phyloP scores from a whole-genome alignment of 192 early-diverging fungal genomes.

The Podila minutissima region DNA sequence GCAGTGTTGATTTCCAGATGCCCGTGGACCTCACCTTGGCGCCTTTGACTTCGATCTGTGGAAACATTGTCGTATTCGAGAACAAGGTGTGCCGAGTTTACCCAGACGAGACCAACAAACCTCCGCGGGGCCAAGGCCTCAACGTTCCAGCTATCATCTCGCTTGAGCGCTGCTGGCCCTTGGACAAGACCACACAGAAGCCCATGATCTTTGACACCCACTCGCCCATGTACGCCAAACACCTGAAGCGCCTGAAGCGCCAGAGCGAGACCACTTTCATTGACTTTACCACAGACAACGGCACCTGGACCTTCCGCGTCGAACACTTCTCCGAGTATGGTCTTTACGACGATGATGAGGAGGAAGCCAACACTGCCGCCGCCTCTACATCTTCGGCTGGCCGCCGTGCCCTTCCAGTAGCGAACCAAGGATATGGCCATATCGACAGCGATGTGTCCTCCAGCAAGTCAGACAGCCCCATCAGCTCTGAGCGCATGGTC shows the following conservation, averaged over 20 bases:
- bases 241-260: slow-evolving; percentile 72
- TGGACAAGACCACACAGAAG: slow-evolving; percentile 79
- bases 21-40: slow-evolving; percentile 86
- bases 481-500: background rate
- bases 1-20: slow-evolving; percentile 79
- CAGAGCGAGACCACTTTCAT: slow-evolving; percentile 85
- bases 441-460: background rate
- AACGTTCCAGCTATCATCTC: slow-evolving; percentile 88
- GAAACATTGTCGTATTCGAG: slow-evolving; percentile 79
- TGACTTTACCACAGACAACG: slow-evolving; percentile 73
- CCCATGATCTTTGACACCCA: slow-evolving; percentile 68
- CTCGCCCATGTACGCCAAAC: slow-evolving; percentile 75
- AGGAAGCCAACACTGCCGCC: slow-evolving; percentile 49
- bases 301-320: slow-evolving; percentile 93
- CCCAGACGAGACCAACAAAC: slow-evolving; percentile 81
- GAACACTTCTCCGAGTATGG: slow-evolving; percentile 88
- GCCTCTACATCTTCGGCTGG: background rate
- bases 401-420: background rate
- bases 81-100: slow-evolving; percentile 81
- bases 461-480: background rate
- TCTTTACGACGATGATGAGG: slow-evolving; percentile 73
- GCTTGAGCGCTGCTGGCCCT: slow-evolving; percentile 84
- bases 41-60: slow-evolving; percentile 70
- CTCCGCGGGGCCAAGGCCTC: slow-evolving; percentile 84
- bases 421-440: background rate